Conservation (phyloP, 2,329 filamentous ascomycete species). For the Trichoderma sp. region DNA sequence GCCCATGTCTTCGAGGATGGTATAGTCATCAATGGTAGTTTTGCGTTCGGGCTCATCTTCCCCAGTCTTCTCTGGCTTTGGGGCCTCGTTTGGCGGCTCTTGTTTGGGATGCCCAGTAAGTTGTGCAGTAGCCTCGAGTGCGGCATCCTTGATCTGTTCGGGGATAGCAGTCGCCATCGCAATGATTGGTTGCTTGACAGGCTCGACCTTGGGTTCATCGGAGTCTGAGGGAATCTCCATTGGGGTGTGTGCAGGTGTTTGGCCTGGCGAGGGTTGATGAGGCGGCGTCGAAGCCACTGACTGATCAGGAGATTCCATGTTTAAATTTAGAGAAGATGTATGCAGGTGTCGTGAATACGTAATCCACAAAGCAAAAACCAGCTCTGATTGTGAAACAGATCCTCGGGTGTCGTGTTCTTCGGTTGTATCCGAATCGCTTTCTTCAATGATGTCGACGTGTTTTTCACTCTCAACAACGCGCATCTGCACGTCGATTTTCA, state of each 20-base stretch:
- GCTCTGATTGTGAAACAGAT: constrained; percentile 60
- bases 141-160: constrained; percentile 55
- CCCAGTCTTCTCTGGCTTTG: constrained; percentile 36
- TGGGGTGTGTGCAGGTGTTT: constrained; percentile 57
- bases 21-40: constrained; percentile 85
- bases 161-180: constrained; percentile 49
- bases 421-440: constrained; percentile 45
- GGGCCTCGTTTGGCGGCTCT: constrained; percentile 30
- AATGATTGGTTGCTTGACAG: constrained; percentile 20
- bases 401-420: constrained; percentile 39
- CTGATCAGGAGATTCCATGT: constrained; percentile 59
- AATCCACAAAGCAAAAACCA: constrained; percentile 94
- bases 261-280: constrained; percentile 75
- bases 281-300: constrained; percentile 68
- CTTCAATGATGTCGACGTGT: constrained; percentile 57
- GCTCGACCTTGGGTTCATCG: constrained; percentile 41
- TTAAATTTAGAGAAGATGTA: constrained; percentile 46
- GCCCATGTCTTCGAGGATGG: constrained; percentile 95
- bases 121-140: constrained; percentile 53
- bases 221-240: constrained; percentile 53
- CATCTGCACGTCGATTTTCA: constrained; percentile 96
- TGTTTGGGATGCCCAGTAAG: constrained; percentile 42
- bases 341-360: constrained; percentile 94
- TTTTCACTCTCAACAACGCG: constrained; percentile 89
- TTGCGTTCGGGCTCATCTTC: constrained; percentile 51